A percentile compares a stretch with the other conserved stretches of the same genome.
phyloP scores from a whole-genome alignment of 371 early-diverging fungal genomes.

The Thermomucor indicae-seudaticae region DNA sequence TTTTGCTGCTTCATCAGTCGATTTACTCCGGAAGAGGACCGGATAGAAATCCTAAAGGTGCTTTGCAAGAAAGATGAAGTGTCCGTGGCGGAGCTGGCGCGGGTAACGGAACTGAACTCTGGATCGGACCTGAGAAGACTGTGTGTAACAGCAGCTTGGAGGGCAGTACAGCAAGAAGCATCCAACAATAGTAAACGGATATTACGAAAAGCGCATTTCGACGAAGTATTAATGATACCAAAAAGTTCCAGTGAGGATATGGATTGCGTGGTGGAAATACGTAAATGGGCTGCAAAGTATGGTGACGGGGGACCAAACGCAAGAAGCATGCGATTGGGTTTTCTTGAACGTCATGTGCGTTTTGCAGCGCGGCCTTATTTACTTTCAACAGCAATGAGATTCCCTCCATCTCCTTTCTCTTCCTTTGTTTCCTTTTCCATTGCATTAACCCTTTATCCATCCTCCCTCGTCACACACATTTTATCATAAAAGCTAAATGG shows the following conservation, averaged over 20 bases:
- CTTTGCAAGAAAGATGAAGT: slow-evolving; percentile 71
- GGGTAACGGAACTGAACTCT: slow-evolving; percentile 74
- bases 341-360: slow-evolving; percentile 24
- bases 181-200: slow-evolving; percentile 16
- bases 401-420: slow-evolving; percentile 10
- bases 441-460: background rate
- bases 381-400: slow-evolving; percentile 3
- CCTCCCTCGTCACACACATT: background rate
- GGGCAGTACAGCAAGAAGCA: slow-evolving; percentile 58
- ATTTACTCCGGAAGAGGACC: slow-evolving; percentile 83
- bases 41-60: slow-evolving; percentile 77
- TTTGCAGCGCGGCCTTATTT: slow-evolving; percentile 6
- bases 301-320: slow-evolving; percentile 69
- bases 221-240: slow-evolving; percentile 76
- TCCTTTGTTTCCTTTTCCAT: slow-evolving; percentile 1
- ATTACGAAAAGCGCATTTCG: slow-evolving; percentile 64
- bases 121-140: slow-evolving; percentile 99
- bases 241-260: slow-evolving; percentile 86
- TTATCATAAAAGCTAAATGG: background rate
- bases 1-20: slow-evolving; percentile 57
- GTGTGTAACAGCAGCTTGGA: slow-evolving; percentile 90
- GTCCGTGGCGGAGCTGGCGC: slow-evolving; percentile 57
- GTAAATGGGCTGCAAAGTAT: slow-evolving; percentile 86
- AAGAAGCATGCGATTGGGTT: slow-evolving; percentile 31
- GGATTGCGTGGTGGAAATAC: slow-evolving; percentile 75